A percentile compares a stretch with the other conserved stretches of the same genome.
phyloP scores from a whole-genome alignment of 2,329 filamentous ascomycete genomes.

The Fusarium subtropicale region DNA sequence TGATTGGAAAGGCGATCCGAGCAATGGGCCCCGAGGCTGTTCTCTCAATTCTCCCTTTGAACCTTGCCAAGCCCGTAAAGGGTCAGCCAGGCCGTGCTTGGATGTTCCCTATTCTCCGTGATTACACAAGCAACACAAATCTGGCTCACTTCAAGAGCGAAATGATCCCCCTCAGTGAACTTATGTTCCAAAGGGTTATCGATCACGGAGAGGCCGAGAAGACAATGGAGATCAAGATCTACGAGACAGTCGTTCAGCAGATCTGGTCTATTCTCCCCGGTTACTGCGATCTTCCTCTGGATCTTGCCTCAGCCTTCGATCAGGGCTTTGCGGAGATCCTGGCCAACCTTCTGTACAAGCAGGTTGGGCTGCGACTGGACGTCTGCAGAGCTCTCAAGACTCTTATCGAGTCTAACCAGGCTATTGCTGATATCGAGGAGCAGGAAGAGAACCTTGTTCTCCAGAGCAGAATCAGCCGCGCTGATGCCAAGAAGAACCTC shows the following conservation, averaged over 20 bases:
- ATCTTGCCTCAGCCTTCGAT: conserved; percentile 81
- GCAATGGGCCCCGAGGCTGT: conserved; percentile 92
- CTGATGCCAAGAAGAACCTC: conserved; percentile 81
- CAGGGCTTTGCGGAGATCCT: conserved; percentile 89
- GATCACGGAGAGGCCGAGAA: conserved; percentile 86
- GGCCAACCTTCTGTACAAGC: conserved; percentile 91
- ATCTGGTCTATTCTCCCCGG: conserved; percentile 94
- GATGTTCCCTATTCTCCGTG: conserved; percentile 91
- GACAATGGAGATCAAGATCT: conserved; percentile 97
- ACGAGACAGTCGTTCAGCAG: conserved; percentile 94
- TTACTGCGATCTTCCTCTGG: conserved; percentile 92
- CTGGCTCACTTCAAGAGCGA: conserved; percentile 86
- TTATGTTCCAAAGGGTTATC: conserved; percentile 88
- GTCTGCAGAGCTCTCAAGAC: conserved; percentile 88
- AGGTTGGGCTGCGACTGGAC: conserved; percentile 86
- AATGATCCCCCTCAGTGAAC: conserved; percentile 88
- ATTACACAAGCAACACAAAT: conserved; percentile 89
- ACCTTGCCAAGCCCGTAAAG: conserved; percentile 80
- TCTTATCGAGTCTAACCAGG: conserved; percentile 91
- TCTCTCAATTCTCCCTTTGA: conserved; percentile 84
- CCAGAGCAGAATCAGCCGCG: conserved; percentile 81
- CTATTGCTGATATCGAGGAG: conserved; percentile 75
- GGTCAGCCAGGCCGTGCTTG: conserved; percentile 89
- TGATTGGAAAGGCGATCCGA: conserved; percentile 86
- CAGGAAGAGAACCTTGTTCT: conserved; percentile 78